A percentile compares a stretch with the other conserved stretches of the same genome.
phyloP scores from a whole-genome alignment of 148 eudicot species.

The Simmondsia chinensis region DNA sequence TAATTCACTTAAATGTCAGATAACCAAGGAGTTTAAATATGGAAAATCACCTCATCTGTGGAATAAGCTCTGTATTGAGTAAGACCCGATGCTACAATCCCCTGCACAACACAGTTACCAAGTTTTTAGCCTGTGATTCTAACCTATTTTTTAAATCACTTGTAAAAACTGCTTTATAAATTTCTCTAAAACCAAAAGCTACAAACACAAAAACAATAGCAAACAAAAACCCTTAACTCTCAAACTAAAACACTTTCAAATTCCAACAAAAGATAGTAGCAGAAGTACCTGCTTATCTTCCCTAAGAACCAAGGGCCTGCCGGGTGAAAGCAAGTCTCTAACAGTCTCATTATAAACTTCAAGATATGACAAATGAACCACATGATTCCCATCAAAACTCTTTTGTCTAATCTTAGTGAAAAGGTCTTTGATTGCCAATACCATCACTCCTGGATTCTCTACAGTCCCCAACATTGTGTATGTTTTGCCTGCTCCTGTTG shows the following conservation, averaged over 20 bases:
- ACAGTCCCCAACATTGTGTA: conserved; percentile 82
- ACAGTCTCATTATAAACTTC: conserved; percentile 95
- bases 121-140: too few species aligned
- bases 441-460: conserved; percentile 87
- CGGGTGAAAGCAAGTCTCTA: conserved; percentile 83
- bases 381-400: conserved; percentile 75
- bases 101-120: conserved; percentile 43
- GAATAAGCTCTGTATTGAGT: conserved; percentile 86
- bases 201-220: too few species aligned
- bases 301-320: conserved; percentile 76
- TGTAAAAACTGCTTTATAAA: too few species aligned
- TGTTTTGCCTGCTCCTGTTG: conserved; percentile 91
- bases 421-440: conserved; percentile 78
- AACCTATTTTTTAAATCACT: too few species aligned
- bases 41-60: conserved; percentile 60
- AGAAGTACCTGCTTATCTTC: conserved; percentile 79
- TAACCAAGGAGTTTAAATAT: neutral
- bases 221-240: conserved; percentile 1
- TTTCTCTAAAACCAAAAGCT: too few species aligned
- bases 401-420: conserved; percentile 72
- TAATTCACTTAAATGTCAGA: neutral
- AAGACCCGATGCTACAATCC: conserved; percentile 79
- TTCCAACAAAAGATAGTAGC: neutral
- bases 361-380: conserved; percentile 73
- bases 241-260: neutral